These are phyloP conservation scores for Lactarius sanguifluus DNA, from an alignment of 768 basidiomycete species.

Conservation along the genomic window DNA sequence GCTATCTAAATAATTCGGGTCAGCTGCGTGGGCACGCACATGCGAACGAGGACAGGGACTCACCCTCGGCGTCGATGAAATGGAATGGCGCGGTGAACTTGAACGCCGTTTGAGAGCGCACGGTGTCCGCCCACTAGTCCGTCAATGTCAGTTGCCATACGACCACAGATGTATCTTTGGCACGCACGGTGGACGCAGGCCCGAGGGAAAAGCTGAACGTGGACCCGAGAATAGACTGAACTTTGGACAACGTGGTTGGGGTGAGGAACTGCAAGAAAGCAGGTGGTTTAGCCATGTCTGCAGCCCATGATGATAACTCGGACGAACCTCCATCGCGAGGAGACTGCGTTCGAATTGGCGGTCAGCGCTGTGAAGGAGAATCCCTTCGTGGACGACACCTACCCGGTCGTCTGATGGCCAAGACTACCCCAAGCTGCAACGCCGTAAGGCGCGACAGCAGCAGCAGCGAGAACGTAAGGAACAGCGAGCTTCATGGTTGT, in stretches of 20 bases:
- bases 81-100: constrained; percentile 38
- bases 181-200: constrained; percentile 46
- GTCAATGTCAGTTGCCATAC: background rate
- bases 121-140: constrained; percentile 51
- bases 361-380: background rate
- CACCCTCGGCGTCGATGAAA: constrained; percentile 50
- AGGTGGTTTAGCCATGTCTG: background rate
- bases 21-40: background rate
- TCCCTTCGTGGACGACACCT: constrained; percentile 4
- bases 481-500: constrained; percentile 17
- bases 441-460: constrained; percentile 7
- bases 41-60: background rate
- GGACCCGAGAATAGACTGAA: constrained; percentile 45
- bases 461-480: constrained; percentile 7
- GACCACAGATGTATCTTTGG: background rate
- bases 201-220: constrained; percentile 48
- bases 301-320: background rate
- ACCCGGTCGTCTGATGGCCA: constrained; percentile 34
- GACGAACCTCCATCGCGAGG: constrained; percentile 25
- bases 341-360: background rate
- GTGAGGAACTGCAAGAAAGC: constrained; percentile 44
- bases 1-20: constrained; percentile 33
- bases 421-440: constrained; percentile 33
- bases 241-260: constrained; percentile 48
- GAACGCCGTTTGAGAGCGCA: constrained; percentile 41